Conservation (phyloP, 2,329 filamentous ascomycete species). For the Colletotrichum truncatum region DNA sequence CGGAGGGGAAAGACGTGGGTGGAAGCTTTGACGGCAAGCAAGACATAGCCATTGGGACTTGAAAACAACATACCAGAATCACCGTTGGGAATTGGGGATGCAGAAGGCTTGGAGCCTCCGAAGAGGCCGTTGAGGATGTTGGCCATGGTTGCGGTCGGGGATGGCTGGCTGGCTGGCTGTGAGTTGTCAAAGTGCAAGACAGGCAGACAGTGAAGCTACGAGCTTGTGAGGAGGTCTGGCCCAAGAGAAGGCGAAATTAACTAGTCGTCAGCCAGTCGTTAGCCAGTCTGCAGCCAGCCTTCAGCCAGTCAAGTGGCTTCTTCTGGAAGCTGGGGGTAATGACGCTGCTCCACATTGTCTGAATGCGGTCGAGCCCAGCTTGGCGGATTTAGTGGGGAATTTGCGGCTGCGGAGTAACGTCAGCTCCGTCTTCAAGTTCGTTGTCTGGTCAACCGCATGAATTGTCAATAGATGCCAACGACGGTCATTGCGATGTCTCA, state of each 20-base stretch:
- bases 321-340: conserved; percentile 27
- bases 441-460: conserved; percentile 17
- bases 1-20: conserved; percentile 18
- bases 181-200: conserved; percentile 28
- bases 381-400: conserved; percentile 1
- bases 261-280: conserved; percentile 26
- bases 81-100: conserved; percentile 56
- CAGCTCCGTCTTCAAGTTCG: neutral
- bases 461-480: conserved; percentile 24
- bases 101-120: conserved; percentile 70
- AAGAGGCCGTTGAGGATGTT: conserved; percentile 74
- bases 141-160: conserved; percentile 55
- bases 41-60: conserved; percentile 1
- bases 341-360: conserved; percentile 13
- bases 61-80: conserved; percentile 68
- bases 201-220: conserved; percentile 30
- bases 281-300: too few species aligned
- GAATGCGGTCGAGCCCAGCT: conserved; percentile 21
- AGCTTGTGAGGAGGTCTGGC: conserved; percentile 26
- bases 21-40: conserved; percentile 10
- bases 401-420: conserved; percentile 10
- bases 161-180: conserved; percentile 29
- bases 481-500: neutral
- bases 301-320: conserved; percentile 24
- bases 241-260: conserved; percentile 27